phyloP scores from a whole-genome alignment of 2,329 filamentous ascomycete genomes.

The Thermothelomyces thermophilus region DNA sequence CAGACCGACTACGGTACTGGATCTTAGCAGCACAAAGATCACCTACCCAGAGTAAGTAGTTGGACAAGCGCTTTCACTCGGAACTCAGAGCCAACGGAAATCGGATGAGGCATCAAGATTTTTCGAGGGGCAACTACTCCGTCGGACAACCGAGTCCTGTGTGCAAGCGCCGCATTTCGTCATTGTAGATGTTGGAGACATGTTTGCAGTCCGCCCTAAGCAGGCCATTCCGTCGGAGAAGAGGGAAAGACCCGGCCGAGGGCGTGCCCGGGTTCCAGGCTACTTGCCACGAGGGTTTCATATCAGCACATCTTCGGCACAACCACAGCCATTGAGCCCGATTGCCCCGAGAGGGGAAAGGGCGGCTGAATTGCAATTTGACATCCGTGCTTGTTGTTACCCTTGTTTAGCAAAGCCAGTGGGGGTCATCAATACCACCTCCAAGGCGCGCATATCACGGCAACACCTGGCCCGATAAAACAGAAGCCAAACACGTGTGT shows the following conservation, averaged over 20 bases:
- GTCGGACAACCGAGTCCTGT: no score
- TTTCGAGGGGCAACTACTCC: no score
- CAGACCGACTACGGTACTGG: no score
- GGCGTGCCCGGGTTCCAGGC: constrained; percentile 34
- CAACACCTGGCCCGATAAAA: not conserved
- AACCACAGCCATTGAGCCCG: constrained; percentile 70
- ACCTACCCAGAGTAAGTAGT: no score
- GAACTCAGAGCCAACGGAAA: no score
- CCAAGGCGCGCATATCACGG: no score
- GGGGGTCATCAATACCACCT: no score
- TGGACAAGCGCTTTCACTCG: not conserved
- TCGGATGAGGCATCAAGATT: no score
- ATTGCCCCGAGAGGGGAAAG: constrained; percentile 31
- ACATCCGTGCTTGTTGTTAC: constrained; percentile 90
- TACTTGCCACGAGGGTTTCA: constrained; percentile 38
- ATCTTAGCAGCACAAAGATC: no score
- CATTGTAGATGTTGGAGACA: no score
- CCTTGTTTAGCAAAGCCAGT: not conserved
- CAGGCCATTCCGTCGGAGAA: constrained; percentile 12
- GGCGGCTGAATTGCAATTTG: constrained; percentile 91
- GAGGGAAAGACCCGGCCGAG: constrained; percentile 14
- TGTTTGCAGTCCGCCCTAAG: constrained; percentile 30
- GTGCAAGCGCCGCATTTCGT: no score
- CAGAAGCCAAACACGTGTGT: constrained; percentile 1
- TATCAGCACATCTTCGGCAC: constrained; percentile 99